A percentile compares a stretch with the other conserved stretches of the same genome.
Conservation (phyloP, 75 land plant species). For the Picea glauca region DNA sequence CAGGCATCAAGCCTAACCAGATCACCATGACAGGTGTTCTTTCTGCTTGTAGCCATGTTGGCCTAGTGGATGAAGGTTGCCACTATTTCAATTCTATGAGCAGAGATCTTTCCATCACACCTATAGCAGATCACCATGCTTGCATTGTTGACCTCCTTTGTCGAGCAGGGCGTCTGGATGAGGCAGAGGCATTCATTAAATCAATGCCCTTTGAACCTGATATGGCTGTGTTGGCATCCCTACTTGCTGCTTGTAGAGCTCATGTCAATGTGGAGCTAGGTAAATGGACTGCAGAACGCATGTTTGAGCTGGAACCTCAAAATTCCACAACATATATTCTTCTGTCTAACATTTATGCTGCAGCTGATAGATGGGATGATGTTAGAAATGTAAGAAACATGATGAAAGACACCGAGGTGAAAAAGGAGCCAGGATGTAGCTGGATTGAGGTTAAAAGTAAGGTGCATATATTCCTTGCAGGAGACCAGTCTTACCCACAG, state of each 20-base stretch:
- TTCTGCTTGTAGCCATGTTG: slow-evolving; percentile 46
- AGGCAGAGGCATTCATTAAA: slow-evolving; percentile 30
- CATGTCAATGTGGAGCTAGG: slow-evolving; percentile 33
- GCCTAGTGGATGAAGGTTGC: slow-evolving; percentile 40
- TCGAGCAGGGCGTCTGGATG: slow-evolving; percentile 37
- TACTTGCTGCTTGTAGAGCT: slow-evolving; percentile 36
- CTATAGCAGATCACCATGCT: slow-evolving; percentile 44
- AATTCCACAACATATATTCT: slow-evolving; percentile 33
- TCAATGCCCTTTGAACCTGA: slow-evolving; percentile 35
- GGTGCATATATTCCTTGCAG: neutral
- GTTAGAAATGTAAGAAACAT: neutral
- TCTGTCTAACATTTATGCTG: slow-evolving; percentile 16
- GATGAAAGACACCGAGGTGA: neutral
- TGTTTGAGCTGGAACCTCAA: slow-evolving; percentile 38
- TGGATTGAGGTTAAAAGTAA: neutral
- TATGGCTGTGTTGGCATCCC: slow-evolving; percentile 33
- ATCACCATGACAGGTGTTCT: slow-evolving; percentile 41
- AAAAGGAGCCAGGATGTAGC: neutral
- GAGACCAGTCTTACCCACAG: neutral
- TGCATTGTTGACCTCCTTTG: slow-evolving; percentile 57
- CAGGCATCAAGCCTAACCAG: slow-evolving; percentile 41
- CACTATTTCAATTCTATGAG: slow-evolving; percentile 34
- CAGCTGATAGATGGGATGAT: neutral
- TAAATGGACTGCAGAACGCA: slow-evolving; percentile 16
- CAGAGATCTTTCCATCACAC: slow-evolving; percentile 28